These are phyloP conservation scores for Eucalyptus guilfoylei DNA, from an alignment of 345 rosid genomes.

Conservation along the genomic window DNA sequence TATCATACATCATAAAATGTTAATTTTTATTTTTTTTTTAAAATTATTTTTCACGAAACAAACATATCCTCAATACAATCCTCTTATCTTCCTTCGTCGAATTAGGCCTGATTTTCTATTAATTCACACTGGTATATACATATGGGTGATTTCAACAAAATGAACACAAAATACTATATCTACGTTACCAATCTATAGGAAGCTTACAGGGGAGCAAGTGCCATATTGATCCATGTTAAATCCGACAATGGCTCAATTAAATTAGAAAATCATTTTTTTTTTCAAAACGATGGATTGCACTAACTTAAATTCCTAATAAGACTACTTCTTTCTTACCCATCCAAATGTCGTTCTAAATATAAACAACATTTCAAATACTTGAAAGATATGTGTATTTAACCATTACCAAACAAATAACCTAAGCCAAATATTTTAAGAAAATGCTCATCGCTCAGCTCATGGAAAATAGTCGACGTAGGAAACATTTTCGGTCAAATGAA, in stretches of 20 bases:
- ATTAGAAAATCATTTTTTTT: not conserved
- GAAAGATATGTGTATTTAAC: not conserved
- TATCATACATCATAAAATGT: not conserved
- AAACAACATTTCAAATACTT: not conserved
- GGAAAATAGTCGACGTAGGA: not conserved
- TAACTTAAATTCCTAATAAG: not conserved
- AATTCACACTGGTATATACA: not conserved
- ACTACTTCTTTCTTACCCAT: not conserved
- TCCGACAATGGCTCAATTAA: not conserved
- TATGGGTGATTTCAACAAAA: not conserved
- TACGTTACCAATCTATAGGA: not conserved
- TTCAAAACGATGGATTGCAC: not conserved
- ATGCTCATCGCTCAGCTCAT: not conserved
- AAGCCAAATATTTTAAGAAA: not conserved
- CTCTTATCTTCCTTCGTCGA: not conserved
- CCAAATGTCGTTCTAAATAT: not conserved
- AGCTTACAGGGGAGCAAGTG: not conserved
- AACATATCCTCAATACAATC: not conserved
- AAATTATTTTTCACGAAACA: not conserved
- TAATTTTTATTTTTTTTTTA: too few relatives aligned
- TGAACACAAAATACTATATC: not conserved
- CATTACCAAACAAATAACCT: not conserved
- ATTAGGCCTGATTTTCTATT: not conserved
- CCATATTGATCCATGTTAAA: not conserved
- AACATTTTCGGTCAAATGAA: not conserved